These are phyloP conservation scores for Penicillium angulare DNA, from an alignment of 495 filamentous ascomycete species.

Conservation along the genomic window DNA sequence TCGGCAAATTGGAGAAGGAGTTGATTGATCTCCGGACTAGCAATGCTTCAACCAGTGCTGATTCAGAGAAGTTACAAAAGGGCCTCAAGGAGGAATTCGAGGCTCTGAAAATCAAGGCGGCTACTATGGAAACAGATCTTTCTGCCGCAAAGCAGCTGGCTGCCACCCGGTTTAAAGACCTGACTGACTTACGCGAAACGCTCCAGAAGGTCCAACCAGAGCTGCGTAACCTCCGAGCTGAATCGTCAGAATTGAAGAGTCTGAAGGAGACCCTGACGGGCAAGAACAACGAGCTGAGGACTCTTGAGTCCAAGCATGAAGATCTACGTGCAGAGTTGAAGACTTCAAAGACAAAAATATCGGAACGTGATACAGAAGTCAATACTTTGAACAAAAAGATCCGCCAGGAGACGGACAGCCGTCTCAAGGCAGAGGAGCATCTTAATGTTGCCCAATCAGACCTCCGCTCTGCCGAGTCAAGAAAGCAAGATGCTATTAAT, in stretches of 20 bases:
- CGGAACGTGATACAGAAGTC: constrained; percentile 75
- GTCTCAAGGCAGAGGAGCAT: constrained; percentile 74
- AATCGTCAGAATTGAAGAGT: constrained; percentile 68
- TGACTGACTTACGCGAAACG: constrained; percentile 73
- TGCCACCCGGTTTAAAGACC: constrained; percentile 80
- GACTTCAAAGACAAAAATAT: constrained; percentile 62
- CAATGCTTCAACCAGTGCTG: constrained; percentile 45
- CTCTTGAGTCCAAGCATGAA: constrained; percentile 74
- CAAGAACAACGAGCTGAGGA: constrained; percentile 66
- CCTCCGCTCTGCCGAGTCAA: constrained; percentile 68
- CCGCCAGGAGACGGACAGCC: constrained; percentile 67
- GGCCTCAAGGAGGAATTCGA: constrained; percentile 70
- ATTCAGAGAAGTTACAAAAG: constrained; percentile 54
- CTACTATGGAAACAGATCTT: constrained; percentile 76
- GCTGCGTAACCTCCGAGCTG: constrained; percentile 68
- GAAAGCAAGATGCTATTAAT: constrained; percentile 73
- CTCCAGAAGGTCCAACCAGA: constrained; percentile 86
- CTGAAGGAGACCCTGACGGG: constrained; percentile 69
- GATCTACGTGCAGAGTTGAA: constrained; percentile 74
- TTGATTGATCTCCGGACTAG: constrained; percentile 57
- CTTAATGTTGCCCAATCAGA: constrained; percentile 68
- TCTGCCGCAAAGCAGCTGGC: constrained; percentile 84
- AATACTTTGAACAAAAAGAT: constrained; percentile 72
- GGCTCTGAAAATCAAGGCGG: constrained; percentile 65
- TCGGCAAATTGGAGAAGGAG: constrained; percentile 64